Percentiles rank a stretch among this genome's conserved stretches.
These are phyloP conservation scores for Backusella sp. DNA, from an alignment of 192 early-diverging fungal species.

Conservation along the genomic window DNA sequence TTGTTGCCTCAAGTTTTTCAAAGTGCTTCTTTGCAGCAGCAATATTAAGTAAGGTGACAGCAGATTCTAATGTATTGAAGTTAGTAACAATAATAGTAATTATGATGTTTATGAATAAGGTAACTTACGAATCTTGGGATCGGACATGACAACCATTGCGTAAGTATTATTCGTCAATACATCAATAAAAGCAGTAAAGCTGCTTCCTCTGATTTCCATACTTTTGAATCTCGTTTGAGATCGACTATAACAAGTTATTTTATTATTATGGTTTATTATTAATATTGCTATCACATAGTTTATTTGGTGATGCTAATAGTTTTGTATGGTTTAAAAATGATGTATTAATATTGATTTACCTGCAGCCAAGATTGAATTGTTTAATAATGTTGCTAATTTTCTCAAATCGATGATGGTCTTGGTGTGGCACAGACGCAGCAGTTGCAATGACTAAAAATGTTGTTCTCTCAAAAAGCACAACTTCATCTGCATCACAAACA, in stretches of 20 bases:
- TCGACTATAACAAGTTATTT: constrained; percentile 43
- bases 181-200: constrained; percentile 78
- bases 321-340: neutral
- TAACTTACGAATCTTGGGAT: constrained; percentile 77
- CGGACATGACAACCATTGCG: constrained; percentile 85
- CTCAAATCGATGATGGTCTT: constrained; percentile 82
- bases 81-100: neutral
- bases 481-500: constrained; percentile 91
- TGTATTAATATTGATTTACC: constrained; percentile 38
- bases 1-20: constrained; percentile 70
- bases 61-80: constrained; percentile 58
- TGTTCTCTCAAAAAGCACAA: constrained; percentile 92
- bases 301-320: neutral
- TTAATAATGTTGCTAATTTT: constrained; percentile 92
- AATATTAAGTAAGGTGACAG: constrained; percentile 81
- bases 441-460: constrained; percentile 96
- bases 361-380: constrained; percentile 85
- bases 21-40: constrained; percentile 77
- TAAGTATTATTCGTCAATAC: constrained; percentile 83
- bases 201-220: constrained; percentile 81
- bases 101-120: neutral
- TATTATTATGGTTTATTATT: neutral
- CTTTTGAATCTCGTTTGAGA: constrained; percentile 82
- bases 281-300: neutral
- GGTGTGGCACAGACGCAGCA: constrained; percentile 54